phyloP scores from a whole-genome alignment of 192 early-diverging fungal genomes.

The Podila verticillata region DNA sequence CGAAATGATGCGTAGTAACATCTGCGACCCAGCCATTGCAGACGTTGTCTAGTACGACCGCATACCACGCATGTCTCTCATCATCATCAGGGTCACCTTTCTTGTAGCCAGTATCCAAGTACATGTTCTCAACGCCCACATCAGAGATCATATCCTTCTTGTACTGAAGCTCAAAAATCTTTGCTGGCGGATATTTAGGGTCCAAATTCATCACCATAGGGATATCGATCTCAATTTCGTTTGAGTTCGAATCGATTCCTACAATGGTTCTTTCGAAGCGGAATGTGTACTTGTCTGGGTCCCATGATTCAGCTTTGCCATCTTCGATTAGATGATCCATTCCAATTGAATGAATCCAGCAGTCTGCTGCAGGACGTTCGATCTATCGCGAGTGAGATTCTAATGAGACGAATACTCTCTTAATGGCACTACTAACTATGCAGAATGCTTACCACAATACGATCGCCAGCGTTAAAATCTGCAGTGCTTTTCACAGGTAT shows the following conservation, averaged over 20 bases:
- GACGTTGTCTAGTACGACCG: constrained; percentile 8
- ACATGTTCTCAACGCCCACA: constrained; percentile 15
- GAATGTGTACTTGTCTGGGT: constrained; percentile 13
- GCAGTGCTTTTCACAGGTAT: constrained; percentile 7
- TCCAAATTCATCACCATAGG: constrained; percentile 24
- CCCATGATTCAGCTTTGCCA: background rate
- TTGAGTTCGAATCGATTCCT: background rate
- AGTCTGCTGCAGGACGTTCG: constrained; percentile 10
- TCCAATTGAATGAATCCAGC: constrained; percentile 13
- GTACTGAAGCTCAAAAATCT: constrained; percentile 4
- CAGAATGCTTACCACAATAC: constrained; percentile 9
- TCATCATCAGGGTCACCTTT: constrained; percentile 8
- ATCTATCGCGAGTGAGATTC: background rate
- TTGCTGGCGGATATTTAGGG: constrained; percentile 11
- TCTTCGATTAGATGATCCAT: background rate
- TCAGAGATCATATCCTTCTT: constrained; percentile 7
- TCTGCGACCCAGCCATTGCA: constrained; percentile 14
- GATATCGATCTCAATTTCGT: constrained; percentile 1
- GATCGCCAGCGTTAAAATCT: constrained; percentile 4
- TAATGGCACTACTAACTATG: background rate
- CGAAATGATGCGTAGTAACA: constrained; percentile 21
- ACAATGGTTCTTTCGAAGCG: constrained; percentile 13
- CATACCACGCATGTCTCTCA: constrained; percentile 20
- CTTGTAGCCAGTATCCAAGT: constrained; percentile 2
- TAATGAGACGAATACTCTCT: background rate